Evolutionary conservation across 768 basidiomycete genomes (phyloP).

Genomic region (Lactarius hengduanensis): DNA sequence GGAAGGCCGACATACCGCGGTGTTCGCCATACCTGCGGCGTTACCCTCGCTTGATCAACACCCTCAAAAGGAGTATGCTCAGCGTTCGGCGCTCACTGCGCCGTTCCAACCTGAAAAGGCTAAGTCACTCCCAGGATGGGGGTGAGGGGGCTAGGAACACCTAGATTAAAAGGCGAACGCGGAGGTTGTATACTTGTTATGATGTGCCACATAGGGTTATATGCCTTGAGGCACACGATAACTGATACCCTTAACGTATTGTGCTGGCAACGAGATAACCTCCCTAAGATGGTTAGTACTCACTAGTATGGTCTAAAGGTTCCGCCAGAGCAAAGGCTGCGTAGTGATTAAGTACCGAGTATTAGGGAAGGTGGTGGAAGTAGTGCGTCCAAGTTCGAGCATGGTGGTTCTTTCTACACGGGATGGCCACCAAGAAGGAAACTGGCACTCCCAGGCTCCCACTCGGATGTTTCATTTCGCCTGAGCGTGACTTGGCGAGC

Average conservation of each 20-base stretch:
- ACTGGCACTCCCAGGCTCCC: not conserved
- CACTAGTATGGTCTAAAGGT: not conserved
- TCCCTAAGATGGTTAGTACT: not conserved
- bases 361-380: not conserved
- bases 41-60: not conserved
- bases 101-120: not conserved
- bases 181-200: not conserved
- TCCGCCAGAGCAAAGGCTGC: not conserved
- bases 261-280: not conserved
- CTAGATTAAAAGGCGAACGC: not conserved
- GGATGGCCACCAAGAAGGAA: not conserved
- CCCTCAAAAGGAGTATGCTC: not conserved
- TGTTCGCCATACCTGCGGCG: not conserved
- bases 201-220: not conserved
- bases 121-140: not conserved
- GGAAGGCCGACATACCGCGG: not conserved
- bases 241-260: not conserved
- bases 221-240: not conserved
- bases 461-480: not conserved
- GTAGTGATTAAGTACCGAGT: not conserved
- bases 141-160: too few relatives aligned
- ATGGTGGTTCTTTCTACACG: not conserved
- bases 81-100: not conserved
- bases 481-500: not conserved
- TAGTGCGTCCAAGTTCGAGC: not conserved